Percentiles rank a stretch among this genome's conserved stretches.
Conservation (phyloP, 371 early-diverging fungal species). For the Umbelopsis sp. region DNA sequence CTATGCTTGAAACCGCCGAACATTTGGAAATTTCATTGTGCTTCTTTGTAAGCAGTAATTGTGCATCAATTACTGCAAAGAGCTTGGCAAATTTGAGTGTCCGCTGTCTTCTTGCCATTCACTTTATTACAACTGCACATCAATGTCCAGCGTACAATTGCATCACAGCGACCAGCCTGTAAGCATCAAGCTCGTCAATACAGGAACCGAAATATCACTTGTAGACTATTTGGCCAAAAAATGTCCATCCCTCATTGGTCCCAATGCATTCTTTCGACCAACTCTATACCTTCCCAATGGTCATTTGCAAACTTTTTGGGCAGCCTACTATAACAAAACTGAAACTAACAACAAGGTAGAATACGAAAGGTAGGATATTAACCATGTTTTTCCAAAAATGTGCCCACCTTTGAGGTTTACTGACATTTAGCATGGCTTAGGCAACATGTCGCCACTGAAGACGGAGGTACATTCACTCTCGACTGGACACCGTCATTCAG, state of each 20-base stretch:
- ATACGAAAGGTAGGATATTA: slow-evolving; percentile 54
- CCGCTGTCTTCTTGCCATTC: neutral
- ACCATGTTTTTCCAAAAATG: neutral
- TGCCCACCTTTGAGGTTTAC: too few relatives aligned
- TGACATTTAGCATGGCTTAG: slow-evolving; percentile 34
- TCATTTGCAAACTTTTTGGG: slow-evolving; percentile 67
- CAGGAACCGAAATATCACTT: slow-evolving; percentile 28
- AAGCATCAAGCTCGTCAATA: slow-evolving; percentile 20
- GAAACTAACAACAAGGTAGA: slow-evolving; percentile 39
- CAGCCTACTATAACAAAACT: slow-evolving; percentile 50
- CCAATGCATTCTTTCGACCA: slow-evolving; percentile 45
- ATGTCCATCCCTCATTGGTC: slow-evolving; percentile 50
- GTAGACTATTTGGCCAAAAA: slow-evolving; percentile 41
- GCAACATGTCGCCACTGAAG: slow-evolving; percentile 69
- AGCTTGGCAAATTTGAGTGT: neutral
- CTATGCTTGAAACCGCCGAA: neutral
- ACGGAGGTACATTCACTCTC: slow-evolving; percentile 85
- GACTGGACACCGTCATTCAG: slow-evolving; percentile 78
- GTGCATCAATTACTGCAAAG: neutral
- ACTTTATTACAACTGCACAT: neutral
- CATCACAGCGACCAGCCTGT: slow-evolving; percentile 25
- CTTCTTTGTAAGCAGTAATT: neutral
- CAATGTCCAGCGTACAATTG: neutral
- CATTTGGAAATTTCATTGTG: neutral
- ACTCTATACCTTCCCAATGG: slow-evolving; percentile 64